These are phyloP conservation scores for Tuber microsphaerosporum DNA, from an alignment of 495 filamentous ascomycete species.

Conservation along the genomic window DNA sequence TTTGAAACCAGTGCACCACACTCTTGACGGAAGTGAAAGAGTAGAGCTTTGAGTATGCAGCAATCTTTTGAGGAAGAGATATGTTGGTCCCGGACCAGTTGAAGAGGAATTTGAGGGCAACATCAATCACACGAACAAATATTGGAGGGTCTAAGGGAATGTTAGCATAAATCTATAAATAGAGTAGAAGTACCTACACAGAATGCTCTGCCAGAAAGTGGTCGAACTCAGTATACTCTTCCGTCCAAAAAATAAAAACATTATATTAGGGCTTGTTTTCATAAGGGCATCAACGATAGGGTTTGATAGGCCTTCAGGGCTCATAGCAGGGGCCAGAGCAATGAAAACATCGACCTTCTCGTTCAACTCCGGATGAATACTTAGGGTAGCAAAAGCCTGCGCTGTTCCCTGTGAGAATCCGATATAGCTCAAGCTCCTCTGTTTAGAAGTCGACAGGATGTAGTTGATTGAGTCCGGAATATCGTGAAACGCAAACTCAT, in stretches of 20 bases:
- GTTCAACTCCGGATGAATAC: slow-evolving; percentile 86
- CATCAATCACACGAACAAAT: slow-evolving; percentile 82
- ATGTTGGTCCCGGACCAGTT: slow-evolving; percentile 87
- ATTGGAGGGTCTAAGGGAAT: slow-evolving; percentile 67
- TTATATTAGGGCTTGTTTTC: slow-evolving; percentile 85
- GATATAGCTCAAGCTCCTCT: slow-evolving; percentile 85
- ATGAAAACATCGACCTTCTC: slow-evolving; percentile 94
- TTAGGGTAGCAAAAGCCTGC: slow-evolving; percentile 91
- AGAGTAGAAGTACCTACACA: slow-evolving; percentile 43
- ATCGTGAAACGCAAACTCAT: slow-evolving; percentile 96
- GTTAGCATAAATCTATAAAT: slow-evolving; percentile 2
- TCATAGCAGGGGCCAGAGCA: slow-evolving; percentile 94
- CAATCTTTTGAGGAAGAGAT: slow-evolving; percentile 77
- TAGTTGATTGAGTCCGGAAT: slow-evolving; percentile 92
- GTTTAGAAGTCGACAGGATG: slow-evolving; percentile 73
- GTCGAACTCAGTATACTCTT: slow-evolving; percentile 85
- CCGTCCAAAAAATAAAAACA: slow-evolving; percentile 92
- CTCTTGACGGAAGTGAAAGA: slow-evolving; percentile 93
- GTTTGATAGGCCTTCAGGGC: slow-evolving; percentile 76
- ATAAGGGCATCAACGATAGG: slow-evolving; percentile 83
- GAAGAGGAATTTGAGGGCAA: slow-evolving; percentile 73
- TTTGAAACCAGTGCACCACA: slow-evolving; percentile 98
- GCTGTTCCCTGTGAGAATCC: slow-evolving; percentile 96
- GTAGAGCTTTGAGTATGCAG: slow-evolving; percentile 93
- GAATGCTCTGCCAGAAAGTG: slow-evolving; percentile 93